phyloP scores from a whole-genome alignment of 2,329 filamentous ascomycete genomes.

The Sordariomycetes sp. region DNA sequence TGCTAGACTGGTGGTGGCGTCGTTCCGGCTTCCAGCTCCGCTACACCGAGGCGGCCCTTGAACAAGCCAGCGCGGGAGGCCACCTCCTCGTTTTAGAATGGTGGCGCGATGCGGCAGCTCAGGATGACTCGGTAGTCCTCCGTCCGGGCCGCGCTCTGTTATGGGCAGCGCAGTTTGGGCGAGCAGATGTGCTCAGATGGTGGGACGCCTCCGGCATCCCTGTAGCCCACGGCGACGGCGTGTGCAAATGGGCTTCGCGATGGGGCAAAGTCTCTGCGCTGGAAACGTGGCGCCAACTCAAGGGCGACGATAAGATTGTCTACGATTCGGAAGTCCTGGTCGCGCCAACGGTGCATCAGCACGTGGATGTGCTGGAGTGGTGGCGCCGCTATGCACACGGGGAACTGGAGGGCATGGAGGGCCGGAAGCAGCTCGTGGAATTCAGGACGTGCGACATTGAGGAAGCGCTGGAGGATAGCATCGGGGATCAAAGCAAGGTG shows the following conservation, averaged over 20 bases:
- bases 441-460: conserved; percentile 96
- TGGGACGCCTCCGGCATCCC: conserved; percentile 79
- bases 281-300: conserved; percentile 67
- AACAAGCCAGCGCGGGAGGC: conserved; percentile 77
- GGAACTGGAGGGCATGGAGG: conserved; percentile 43
- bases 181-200: conserved; percentile 71
- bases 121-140: conserved; percentile 50
- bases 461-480: conserved; percentile 83
- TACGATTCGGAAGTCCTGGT: conserved; percentile 80
- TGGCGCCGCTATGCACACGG: conserved; percentile 65
- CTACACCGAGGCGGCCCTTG: conserved; percentile 80
- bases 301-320: conserved; percentile 56
- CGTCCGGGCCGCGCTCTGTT: conserved; percentile 81
- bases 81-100: conserved; percentile 83
- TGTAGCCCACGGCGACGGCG: conserved; percentile 69
- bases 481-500: conserved; percentile 64
- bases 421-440: conserved; percentile 61
- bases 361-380: conserved; percentile 82
- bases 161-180: conserved; percentile 75
- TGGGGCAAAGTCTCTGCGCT: conserved; percentile 80
- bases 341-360: conserved; percentile 78
- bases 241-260: conserved; percentile 75
- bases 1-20: conserved; percentile 87
- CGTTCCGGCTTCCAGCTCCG: conserved; percentile 68
- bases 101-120: conserved; percentile 69